Base-by-base conservation (phyloP, 2,329 filamentous ascomycete genomes). In the Botrytis elliptica region DNA sequence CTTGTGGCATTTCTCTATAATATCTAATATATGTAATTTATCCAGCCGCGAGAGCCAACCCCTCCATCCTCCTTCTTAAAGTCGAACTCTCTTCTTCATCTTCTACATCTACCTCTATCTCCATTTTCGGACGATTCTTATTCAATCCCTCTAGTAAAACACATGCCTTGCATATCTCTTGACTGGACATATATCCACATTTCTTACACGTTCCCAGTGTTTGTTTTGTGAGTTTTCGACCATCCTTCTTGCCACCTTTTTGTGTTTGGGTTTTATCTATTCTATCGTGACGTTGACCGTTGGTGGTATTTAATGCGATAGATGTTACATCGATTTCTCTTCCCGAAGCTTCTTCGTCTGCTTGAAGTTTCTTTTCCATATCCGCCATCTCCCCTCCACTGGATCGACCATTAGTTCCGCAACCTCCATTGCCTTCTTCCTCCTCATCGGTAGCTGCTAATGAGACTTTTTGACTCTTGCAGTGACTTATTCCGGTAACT, bases 131-230 rank as follows among this genome's bases (percentile, higher is more conserved):
- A 74, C 89, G 84, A 77, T 91, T 91, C 83, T 96, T 98, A 81
- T 99, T 99, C 66, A 99, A 83, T 0, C 92, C 93, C 78, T 98
- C 95, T 4, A 99, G 87, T 63, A 99, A 85, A 75, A 91, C 92
- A 81, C 96, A 99, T 0, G 96, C 96, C 83, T 99, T 97, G 83
- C 96, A 99, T 57, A 98, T 89, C 44, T 89, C 88, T 82, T 99
- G 96, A 79, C 95, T 98, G 3, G 96, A 97, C 83, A 99, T 92
- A 81, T 98, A 99, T 22, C 96, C 96, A 79, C 96, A 99, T 70
- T 89, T 91, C 79, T 91, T 89, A 80, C 96, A 99, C 76, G 90
- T 91, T 2, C 95, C 93, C 77, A 98, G 88, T 22, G 91, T 90
- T 82, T 95, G 93, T 79, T 89, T 87, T n/a, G 87, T 83, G 18